Base-by-base conservation (phyloP, 2,329 filamentous ascomycete genomes). In the Pyrenophora teres region DNA sequence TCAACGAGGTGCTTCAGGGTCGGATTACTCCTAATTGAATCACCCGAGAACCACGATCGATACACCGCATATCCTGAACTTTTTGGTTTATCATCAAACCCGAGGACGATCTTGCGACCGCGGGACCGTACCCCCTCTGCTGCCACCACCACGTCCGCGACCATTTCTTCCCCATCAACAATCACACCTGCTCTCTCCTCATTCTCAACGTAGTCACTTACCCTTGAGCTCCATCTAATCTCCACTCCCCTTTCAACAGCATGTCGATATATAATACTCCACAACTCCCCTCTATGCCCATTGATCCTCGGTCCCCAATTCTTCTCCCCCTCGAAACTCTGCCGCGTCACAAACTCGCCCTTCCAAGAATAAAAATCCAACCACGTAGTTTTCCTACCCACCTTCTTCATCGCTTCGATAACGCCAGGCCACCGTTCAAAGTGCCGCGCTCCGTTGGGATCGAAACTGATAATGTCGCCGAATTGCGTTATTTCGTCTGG, bases 391-490 rank as follows among this genome's bases (percentile, higher is more conserved):
- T 75, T 68, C 50, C 83, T 82, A 56, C 79, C 81, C 12, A 84
- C 70, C 6, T 75, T 71, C 12, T 78, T 74, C 69, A 84, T 74
- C 23, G 75, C 74, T 39, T 74, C 71, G 13, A 77, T 75, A 18
- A 85, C 76, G 18, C 75, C 74, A 10, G 75, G 69, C 70, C 72
- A 72, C 31, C 83, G 79, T 48, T 79, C 68, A 57, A 86, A 85
- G 57, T 86, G 83, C 25, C 83, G 78, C 1, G 83, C 82, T 15
- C 78, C 82, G 63, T 87, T 87, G 36, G 81, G 75, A 6, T 83
- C 83, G 57, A 85, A 85, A 7, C 79, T 82, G 60, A 86, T 86
- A 57, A 86, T 84, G 70, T 86, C 81, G 36, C 83, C 84, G 0
- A 86, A 78, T 1, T 74, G 69, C 50, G 84, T 86, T 32, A 85